These are phyloP conservation scores for Aspergillus fumigatiaffinis DNA, from an alignment of 2,329 filamentous ascomycete genomes.

Conservation along the genomic window DNA sequence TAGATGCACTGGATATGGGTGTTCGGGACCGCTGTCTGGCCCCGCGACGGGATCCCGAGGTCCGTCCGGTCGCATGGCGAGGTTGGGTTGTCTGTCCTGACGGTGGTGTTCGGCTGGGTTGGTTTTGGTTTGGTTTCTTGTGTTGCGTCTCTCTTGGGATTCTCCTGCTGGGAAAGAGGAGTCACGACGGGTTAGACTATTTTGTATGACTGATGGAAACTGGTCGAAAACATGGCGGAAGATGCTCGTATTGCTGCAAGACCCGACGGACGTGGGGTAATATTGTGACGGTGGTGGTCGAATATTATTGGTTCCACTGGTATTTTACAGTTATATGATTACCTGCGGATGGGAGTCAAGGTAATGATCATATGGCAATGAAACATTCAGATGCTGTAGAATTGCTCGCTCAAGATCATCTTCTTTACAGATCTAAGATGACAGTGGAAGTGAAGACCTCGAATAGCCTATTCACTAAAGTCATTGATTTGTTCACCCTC, in stretches of 20 bases:
- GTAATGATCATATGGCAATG: no score
- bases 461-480: background rate
- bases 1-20: slow-evolving; percentile 79
- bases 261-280: background rate
- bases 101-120: background rate
- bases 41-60: slow-evolving; percentile 70
- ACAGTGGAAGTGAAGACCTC: no score
- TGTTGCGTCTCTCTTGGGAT: background rate
- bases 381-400: no score
- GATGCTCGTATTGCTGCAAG: background rate
- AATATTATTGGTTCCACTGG: background rate
- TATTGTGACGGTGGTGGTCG: background rate
- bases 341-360: no score
- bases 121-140: background rate
- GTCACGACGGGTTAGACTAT: background rate
- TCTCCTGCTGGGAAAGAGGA: background rate
- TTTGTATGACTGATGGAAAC: background rate
- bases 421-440: no score
- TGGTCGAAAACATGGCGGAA: background rate
- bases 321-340: background rate
- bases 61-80: slow-evolving; percentile 44
- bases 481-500: background rate
- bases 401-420: no score
- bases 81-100: background rate
- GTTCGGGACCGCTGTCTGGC: slow-evolving; percentile 64